Base-by-base conservation (phyloP, 192 early-diverging fungal genomes). In the Fimicolochytrium jonesii region DNA sequence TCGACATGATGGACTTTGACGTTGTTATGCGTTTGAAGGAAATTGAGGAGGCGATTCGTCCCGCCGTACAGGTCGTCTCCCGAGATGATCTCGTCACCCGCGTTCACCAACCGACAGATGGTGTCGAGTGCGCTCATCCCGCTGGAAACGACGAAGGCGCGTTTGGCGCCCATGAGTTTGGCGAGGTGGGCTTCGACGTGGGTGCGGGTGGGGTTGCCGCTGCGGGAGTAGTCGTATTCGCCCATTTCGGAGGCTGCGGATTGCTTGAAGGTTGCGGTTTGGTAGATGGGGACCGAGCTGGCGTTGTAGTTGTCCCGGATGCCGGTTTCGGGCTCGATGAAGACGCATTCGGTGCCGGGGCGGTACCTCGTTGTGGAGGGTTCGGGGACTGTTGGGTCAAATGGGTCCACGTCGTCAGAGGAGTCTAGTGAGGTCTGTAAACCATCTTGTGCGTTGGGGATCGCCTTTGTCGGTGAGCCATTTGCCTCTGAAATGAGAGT, bases 161-260 rank as follows among this genome's bases (percentile, higher is more conserved):
- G 78, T 54, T 85, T 86, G 15, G 92, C 93, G 20, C 76, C 73
- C 93, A 95, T 98, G 45, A 98, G 84, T 71, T 95, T 95, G 36
- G 92, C 92, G 33, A 98, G 77, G 65, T 98, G 95, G 34, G 84
- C 79, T 66, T 98, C 93, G 31, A 97, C 76, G 39, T 87, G 85
- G n/a, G 92, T 88, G 13, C 95, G 78, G n/a, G 95, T 98, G 4
- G 95, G 95, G 74, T 98, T 98, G 13, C 95, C 94, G n/a, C 87
- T 89, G 44, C 95, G 82, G 39, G 91, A 87, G 72, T 98, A 98
- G 77, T 98, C 95, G 68, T 91, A 98, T 50, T 93, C 90, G 13
- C 92, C 94, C 62, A 84, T 86, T 36, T 88, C 90, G 18, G 80
- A 80, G 5, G 88, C 91, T 20, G 76, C 70, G n/a, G 67, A 69